Evolutionary conservation across 805 yeast genomes (phyloP).

Genomic region (Saturnispora diversa): DNA sequence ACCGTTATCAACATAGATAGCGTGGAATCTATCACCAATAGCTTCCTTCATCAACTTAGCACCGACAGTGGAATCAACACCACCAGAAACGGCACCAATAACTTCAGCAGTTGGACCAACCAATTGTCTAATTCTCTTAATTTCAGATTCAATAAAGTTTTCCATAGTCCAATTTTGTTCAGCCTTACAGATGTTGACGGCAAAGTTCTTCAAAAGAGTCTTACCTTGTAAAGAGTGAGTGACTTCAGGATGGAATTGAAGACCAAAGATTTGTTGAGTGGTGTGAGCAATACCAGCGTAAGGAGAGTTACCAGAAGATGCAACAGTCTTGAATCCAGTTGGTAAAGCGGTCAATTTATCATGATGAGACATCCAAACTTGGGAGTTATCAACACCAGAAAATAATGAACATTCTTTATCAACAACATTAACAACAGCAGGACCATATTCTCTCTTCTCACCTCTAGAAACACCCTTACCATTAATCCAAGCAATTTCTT

Average conservation of each 20-base stretch:
- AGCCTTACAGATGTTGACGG: constrained; percentile 82
- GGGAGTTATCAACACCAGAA: constrained; percentile 84
- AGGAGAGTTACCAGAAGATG: constrained; percentile 90
- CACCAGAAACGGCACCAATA: constrained; percentile 99
- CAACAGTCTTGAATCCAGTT: constrained; percentile 78
- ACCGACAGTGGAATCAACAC: constrained; percentile 98
- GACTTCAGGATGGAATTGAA: constrained; percentile 99
- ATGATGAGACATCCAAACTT: constrained; percentile 99
- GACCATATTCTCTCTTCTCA: constrained; percentile 97
- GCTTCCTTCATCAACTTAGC: constrained; percentile 98
- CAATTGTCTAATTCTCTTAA: constrained; percentile 77
- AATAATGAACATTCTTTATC: constrained; percentile 66
- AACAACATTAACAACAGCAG: constrained; percentile 82
- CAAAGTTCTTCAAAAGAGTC: constrained; percentile 80
- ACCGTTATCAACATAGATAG: constrained; percentile 96
- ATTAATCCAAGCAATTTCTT: constrained; percentile 96
- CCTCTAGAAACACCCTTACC: constrained; percentile 92
- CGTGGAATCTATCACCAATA: constrained; percentile 97
- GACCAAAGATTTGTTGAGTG: constrained; percentile 72
- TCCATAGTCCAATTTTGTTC: constrained; percentile 94
- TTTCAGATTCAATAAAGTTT: constrained; percentile 95
- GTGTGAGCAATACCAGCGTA: constrained; percentile 85
- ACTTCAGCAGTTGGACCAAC: constrained; percentile 98
- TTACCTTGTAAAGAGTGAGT: constrained; percentile 94
- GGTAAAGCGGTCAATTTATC: constrained; percentile 92